Conservation (phyloP, 1,284 basidiomycete species). For the Sutorius eximius region DNA sequence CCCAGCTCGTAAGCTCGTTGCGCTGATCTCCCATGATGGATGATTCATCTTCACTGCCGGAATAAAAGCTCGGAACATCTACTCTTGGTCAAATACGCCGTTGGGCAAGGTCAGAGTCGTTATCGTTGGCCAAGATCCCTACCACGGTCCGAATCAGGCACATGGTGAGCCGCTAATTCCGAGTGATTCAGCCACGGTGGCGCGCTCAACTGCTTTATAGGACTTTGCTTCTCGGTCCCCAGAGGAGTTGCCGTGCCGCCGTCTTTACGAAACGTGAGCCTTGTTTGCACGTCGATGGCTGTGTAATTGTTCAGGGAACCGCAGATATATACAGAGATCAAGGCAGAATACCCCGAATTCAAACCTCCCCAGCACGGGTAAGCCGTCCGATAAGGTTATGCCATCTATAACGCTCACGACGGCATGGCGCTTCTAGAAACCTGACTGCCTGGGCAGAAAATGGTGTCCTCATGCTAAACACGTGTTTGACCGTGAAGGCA, state of each 20-base stretch:
- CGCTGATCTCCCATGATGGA: constrained; percentile 1
- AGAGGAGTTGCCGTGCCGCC: constrained; percentile 73
- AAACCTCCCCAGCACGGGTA: constrained; percentile 82
- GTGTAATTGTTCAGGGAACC: constrained; percentile 15
- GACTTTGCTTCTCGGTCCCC: constrained; percentile 86
- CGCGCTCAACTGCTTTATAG: constrained; percentile 36
- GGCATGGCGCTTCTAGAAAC: constrained; percentile 47
- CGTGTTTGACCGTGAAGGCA: constrained; percentile 83
- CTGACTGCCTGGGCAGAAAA: constrained; percentile 82
- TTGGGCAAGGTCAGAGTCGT: constrained; percentile 77
- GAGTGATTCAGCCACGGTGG: constrained; percentile 2
- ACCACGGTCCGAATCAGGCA: constrained; percentile 67
- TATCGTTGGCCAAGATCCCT: constrained; percentile 80
- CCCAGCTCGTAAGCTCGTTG: constrained; percentile 54
- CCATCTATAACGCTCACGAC: constrained; percentile 16
- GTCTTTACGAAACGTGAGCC: constrained; percentile 73
- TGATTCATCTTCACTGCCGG: constrained; percentile 6
- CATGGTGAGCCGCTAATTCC: constrained; percentile 50
- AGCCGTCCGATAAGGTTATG: constrained; percentile 36
- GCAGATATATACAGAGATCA: constrained; percentile 89
- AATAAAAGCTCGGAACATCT: constrained; percentile 65
- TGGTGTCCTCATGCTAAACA: constrained; percentile 91
- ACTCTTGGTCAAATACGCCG: constrained; percentile 80
- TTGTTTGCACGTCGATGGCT: constrained; percentile 8
- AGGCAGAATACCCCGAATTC: constrained; percentile 80